Evolutionary conservation across 108 stramenopile genomes (phyloP).

Genomic region (Mediolabrus comicus): DNA sequence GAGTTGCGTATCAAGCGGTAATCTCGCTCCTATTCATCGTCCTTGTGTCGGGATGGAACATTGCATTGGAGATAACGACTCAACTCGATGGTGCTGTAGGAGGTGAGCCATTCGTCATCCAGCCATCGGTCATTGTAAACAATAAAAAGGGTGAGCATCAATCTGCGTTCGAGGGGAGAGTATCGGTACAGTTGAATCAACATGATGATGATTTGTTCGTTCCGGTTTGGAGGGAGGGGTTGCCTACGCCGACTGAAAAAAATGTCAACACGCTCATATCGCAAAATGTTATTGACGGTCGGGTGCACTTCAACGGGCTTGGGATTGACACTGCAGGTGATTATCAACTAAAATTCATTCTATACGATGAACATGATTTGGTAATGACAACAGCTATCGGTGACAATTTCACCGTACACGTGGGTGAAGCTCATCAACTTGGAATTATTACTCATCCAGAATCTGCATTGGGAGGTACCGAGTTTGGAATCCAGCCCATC

Average conservation of each 20-base stretch:
- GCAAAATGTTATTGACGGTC: neutral
- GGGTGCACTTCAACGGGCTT: neutral
- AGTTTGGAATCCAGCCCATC: constrained; percentile 40
- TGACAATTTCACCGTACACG: constrained; percentile 20
- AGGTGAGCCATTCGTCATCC: constrained; percentile 21
- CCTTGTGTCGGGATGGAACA: constrained; percentile 28
- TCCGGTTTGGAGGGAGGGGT: constrained; percentile 13
- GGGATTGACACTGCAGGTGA: constrained; percentile 27
- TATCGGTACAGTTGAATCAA: constrained; percentile 22
- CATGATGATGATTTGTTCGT: constrained; percentile 8
- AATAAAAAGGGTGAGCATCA: constrained; percentile 32
- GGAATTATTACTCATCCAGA: constrained; percentile 31
- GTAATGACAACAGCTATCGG: constrained; percentile 22
- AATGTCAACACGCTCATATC: neutral
- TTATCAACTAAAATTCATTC: constrained; percentile 32
- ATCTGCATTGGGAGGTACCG: constrained; percentile 37
- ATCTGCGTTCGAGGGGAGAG: constrained; percentile 24
- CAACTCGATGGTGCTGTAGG: constrained; percentile 24
- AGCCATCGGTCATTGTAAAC: constrained; percentile 28
- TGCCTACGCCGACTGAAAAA: neutral
- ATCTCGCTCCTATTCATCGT: neutral
- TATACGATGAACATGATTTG: constrained; percentile 43
- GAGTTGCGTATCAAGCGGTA: too few relatives aligned
- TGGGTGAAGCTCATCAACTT: constrained; percentile 34
- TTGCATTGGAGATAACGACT: constrained; percentile 25